These are phyloP conservation scores for Uncinocarpus reesii DNA, from an alignment of 2,329 filamentous ascomycete species.

Conservation along the genomic window DNA sequence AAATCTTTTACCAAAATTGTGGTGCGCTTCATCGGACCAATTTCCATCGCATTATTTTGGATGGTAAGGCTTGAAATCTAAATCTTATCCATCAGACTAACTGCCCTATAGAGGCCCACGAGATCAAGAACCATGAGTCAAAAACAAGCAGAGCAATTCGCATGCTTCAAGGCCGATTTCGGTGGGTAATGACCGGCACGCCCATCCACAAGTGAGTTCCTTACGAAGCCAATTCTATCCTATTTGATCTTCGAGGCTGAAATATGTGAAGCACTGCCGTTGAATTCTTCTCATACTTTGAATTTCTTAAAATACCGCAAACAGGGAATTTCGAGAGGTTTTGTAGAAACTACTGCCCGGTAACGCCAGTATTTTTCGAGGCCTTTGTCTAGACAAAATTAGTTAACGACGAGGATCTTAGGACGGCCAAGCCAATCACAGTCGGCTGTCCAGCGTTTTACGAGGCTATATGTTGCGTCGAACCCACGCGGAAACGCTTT, in stretches of 20 bases:
- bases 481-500: slow-evolving; percentile 45
- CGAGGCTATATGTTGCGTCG: slow-evolving; percentile 44
- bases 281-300: slow-evolving; percentile 34
- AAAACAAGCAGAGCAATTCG: slow-evolving; percentile 30
- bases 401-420: slow-evolving; percentile 2
- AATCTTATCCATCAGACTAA: not conserved
- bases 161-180: slow-evolving; percentile 26
- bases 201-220: slow-evolving; percentile 30
- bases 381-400: not conserved
- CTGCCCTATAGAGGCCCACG: slow-evolving; percentile 23
- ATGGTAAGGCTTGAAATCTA: slow-evolving; percentile 22
- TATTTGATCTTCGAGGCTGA: not conserved
- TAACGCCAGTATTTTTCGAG: not conserved
- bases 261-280: slow-evolving; percentile 21
- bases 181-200: slow-evolving; percentile 34
- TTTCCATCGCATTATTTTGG: slow-evolving; percentile 34
- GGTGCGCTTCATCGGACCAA: slow-evolving; percentile 30
- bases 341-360: slow-evolving; percentile 9
- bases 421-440: slow-evolving; percentile 15
- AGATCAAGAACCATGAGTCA: slow-evolving; percentile 29
- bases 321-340: slow-evolving; percentile 19
- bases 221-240: not conserved
- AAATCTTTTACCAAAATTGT: slow-evolving; percentile 19
- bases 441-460: slow-evolving; percentile 25
- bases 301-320: slow-evolving; percentile 28